Percentiles rank a stretch among this genome's conserved stretches.
Conservation (phyloP, 257 asterid species). For the Ilex asprella region DNA sequence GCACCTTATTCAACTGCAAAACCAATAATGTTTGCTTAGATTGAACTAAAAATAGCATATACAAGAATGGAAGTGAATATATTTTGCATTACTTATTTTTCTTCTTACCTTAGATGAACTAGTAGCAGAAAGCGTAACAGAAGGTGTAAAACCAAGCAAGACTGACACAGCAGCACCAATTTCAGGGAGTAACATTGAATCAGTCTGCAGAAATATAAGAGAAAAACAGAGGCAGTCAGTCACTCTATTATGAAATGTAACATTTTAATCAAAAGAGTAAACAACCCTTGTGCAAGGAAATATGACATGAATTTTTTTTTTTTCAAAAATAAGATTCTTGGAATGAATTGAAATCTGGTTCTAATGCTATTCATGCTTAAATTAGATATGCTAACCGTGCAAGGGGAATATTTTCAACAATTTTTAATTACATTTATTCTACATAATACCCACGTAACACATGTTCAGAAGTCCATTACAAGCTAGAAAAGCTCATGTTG, state of each 20-base stretch:
- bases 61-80: background rate
- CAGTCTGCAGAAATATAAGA: slow-evolving; percentile 42
- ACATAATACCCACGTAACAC: no score
- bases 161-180: slow-evolving; percentile 77
- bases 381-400: no score
- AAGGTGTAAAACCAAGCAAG: slow-evolving; percentile 83
- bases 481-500: no score
- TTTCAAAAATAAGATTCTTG: no score
- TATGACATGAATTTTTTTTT: no score
- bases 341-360: background rate
- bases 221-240: background rate
- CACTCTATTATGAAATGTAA: no score
- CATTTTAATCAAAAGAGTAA: slow-evolving; percentile 7
- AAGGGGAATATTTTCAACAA: no score
- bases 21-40: background rate
- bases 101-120: slow-evolving; percentile 73
- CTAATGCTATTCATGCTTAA: no score
- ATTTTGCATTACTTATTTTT: slow-evolving; percentile 2
- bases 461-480: no score
- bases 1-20: slow-evolving; percentile 82
- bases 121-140: slow-evolving; percentile 52
- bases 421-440: no score
- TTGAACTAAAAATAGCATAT: background rate
- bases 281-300: background rate
- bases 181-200: slow-evolving; percentile 56